phyloP scores from a whole-genome alignment of 139 green algal genomes.

The Asterochloris sp. region DNA sequence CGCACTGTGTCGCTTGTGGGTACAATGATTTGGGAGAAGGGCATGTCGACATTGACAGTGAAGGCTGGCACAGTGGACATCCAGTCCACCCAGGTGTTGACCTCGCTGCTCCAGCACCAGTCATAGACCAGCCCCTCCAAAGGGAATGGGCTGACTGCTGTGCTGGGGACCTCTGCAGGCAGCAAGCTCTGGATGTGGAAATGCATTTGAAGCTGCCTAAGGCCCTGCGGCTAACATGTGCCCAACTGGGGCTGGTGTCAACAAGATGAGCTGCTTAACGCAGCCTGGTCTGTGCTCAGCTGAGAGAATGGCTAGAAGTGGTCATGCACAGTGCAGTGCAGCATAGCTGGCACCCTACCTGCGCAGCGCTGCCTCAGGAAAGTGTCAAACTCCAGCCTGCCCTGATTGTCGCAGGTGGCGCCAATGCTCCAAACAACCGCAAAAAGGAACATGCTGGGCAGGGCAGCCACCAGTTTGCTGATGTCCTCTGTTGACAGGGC shows the following conservation, averaged over 20 bases:
- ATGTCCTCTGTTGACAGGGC: slow-evolving; percentile 46
- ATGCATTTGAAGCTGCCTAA: no score
- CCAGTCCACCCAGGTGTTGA: slow-evolving; percentile 12
- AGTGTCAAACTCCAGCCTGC: slow-evolving; percentile 53
- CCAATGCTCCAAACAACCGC: slow-evolving; percentile 71
- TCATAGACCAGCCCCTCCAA: slow-evolving; percentile 10
- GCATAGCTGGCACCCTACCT: background rate
- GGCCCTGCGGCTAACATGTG: no score
- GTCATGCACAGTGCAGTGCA: background rate
- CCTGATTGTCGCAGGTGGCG: slow-evolving; percentile 60
- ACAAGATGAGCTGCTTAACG: no score
- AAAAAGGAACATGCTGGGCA: slow-evolving; percentile 70
- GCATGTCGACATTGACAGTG: background rate
- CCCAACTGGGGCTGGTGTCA: no score
- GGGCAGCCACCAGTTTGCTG: slow-evolving; percentile 22
- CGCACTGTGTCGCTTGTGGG: slow-evolving; percentile 15
- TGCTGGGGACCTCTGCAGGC: no score
- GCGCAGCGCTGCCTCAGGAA: slow-evolving; percentile 24
- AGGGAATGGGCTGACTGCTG: background rate
- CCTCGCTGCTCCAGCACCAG: slow-evolving; percentile 9
- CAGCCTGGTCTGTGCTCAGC: no score
- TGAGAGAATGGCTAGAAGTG: background rate
- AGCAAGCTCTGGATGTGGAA: no score
- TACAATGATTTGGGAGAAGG: slow-evolving; percentile 24
- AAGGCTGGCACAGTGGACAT: slow-evolving; percentile 13